A percentile compares a stretch with the other conserved stretches of the same genome.
Evolutionary conservation across 108 stramenopile species (phyloP).

Genomic region (Aurantiochytrium sp.): DNA sequence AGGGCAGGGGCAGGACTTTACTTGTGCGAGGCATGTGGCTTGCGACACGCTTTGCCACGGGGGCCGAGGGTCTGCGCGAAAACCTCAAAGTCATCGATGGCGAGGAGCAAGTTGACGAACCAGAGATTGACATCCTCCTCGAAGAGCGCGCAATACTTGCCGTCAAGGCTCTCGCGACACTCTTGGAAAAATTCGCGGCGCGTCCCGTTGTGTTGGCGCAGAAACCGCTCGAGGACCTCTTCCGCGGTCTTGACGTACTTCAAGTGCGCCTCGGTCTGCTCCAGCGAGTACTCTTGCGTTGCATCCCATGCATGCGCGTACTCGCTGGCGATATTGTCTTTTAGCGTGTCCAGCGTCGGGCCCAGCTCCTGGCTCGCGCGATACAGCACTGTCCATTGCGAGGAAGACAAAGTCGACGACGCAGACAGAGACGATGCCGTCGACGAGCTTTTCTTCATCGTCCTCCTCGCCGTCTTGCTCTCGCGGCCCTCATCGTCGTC

Average conservation of each 20-base stretch:
- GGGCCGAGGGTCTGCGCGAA: not conserved
- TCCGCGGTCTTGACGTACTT: not conserved
- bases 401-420: too few relatives aligned
- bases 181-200: not conserved
- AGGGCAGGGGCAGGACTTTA: too few relatives aligned
- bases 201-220: not conserved
- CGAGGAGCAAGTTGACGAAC: not conserved
- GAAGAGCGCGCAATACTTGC: not conserved
- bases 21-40: too few relatives aligned
- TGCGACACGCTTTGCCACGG: too few relatives aligned
- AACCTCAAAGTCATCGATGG: not conserved
- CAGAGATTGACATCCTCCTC: slow-evolving; percentile 11
- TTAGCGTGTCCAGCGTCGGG: not conserved
- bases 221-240: not conserved
- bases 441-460: too few relatives aligned
- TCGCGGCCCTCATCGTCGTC: too few relatives aligned
- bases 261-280: not conserved
- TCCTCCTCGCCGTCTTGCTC: too few relatives aligned
- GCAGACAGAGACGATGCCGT: too few relatives aligned
- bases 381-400: not conserved
- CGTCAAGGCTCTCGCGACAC: not conserved
- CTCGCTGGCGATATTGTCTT: not conserved
- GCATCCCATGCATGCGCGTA: not conserved
- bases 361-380: not conserved
- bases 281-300: not conserved